phyloP scores from a whole-genome alignment of 805 yeast species.

The Lipomyces chichibuensis region DNA sequence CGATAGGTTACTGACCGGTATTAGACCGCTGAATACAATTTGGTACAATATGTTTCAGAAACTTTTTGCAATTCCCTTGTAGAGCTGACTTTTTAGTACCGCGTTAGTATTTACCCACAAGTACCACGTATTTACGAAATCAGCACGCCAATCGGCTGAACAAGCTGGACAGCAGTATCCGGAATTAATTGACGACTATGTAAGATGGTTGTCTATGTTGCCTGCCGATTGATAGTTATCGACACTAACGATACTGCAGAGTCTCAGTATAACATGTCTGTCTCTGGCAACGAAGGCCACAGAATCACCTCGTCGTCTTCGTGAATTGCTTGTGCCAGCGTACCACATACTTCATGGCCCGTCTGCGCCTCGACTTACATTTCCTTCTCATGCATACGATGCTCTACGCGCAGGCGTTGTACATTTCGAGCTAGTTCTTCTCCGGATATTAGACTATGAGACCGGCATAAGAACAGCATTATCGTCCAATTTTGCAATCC shows the following conservation, averaged over 20 bases:
- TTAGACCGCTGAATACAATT: neutral
- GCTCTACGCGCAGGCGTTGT: slow-evolving; percentile 28
- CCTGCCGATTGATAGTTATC: neutral
- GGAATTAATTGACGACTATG: slow-evolving; percentile 18
- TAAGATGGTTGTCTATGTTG: slow-evolving; percentile 3
- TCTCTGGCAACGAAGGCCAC: slow-evolving; percentile 31
- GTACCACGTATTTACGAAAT: neutral
- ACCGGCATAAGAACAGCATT: slow-evolving; percentile 8
- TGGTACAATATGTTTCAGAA: neutral
- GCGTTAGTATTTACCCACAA: slow-evolving; percentile 1
- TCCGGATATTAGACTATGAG: slow-evolving; percentile 19
- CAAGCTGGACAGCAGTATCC: neutral
- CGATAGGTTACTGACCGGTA: neutral
- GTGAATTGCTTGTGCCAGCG: slow-evolving; percentile 31
- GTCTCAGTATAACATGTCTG: slow-evolving; percentile 17
- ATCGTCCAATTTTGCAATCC: slow-evolving; percentile 5
- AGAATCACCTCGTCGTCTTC: slow-evolving; percentile 27
- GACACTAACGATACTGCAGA: slow-evolving; percentile 13
- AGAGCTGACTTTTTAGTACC: neutral
- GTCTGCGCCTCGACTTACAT: slow-evolving; percentile 4
- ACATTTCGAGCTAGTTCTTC: slow-evolving; percentile 21
- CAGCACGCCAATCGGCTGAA: neutral
- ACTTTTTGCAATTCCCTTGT: neutral
- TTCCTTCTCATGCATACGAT: slow-evolving; percentile 25
- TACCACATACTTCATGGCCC: slow-evolving; percentile 21